A percentile compares a stretch with the other conserved stretches of the same genome.
Evolutionary conservation across 208 protist species (phyloP).

Genomic region (Trypanosoma grayi): DNA sequence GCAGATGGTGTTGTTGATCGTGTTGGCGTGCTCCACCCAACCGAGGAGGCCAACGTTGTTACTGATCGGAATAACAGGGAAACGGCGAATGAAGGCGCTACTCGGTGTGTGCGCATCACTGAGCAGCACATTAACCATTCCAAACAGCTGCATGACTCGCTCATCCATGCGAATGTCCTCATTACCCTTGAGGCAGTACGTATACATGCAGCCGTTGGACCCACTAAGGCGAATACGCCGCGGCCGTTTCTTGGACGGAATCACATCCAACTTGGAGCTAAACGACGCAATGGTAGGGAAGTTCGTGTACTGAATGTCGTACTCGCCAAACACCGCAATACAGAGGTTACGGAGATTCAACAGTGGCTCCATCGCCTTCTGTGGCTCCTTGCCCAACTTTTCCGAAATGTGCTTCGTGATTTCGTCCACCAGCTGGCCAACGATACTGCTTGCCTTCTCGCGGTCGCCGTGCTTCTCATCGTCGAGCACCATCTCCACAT

Average conservation of each 20-base stretch:
- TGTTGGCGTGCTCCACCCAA: slow-evolving; percentile 98
- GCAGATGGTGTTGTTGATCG: slow-evolving; percentile 98
- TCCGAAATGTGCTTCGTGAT: slow-evolving; percentile 95
- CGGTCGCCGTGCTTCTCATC: slow-evolving; percentile 70
- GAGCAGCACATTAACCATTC: slow-evolving; percentile 99
- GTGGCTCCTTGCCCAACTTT: slow-evolving; percentile 91
- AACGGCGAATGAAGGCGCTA: slow-evolving; percentile 92
- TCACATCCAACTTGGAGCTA: slow-evolving; percentile 94
- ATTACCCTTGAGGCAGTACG: slow-evolving; percentile 98
- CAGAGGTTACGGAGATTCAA: slow-evolving; percentile 94
- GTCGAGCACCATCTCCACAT: slow-evolving; percentile 80
- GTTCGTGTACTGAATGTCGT: slow-evolving; percentile 76
- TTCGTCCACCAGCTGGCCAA: slow-evolving; percentile 96
- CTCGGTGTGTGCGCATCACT: slow-evolving; percentile 81
- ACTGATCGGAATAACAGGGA: slow-evolving; percentile 99
- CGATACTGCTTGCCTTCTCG: slow-evolving; percentile 78
- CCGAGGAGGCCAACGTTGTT: slow-evolving; percentile 99
- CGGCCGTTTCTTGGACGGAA: slow-evolving; percentile 99
- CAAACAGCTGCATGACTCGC: slow-evolving; percentile 99
- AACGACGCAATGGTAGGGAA: slow-evolving; percentile 95
- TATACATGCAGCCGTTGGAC: slow-evolving; percentile 96
- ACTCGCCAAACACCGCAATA: slow-evolving; percentile 97
- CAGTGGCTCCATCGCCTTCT: slow-evolving; percentile 95
- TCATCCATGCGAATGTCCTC: slow-evolving; percentile 99
- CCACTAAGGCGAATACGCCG: slow-evolving; percentile 96